phyloP scores from a whole-genome alignment of 2,329 filamentous ascomycete genomes.

The Fusarium compactum region DNA sequence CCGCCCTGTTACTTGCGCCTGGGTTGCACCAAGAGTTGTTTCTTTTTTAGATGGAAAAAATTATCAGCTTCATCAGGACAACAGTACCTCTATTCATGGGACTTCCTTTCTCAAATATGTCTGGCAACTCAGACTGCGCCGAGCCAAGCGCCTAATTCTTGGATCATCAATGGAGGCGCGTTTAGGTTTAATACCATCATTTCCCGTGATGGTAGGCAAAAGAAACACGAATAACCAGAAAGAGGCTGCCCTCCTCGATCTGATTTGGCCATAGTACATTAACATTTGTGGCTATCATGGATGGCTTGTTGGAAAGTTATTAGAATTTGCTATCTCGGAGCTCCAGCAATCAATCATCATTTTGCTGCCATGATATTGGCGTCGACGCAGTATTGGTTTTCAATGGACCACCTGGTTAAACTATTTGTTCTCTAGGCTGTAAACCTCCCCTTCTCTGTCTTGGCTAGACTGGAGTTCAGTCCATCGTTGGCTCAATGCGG shows the following conservation, averaged over 20 bases:
- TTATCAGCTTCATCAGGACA: neutral
- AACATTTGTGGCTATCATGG: neutral
- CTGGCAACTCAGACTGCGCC: neutral
- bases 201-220: neutral
- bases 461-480: slow-evolving; percentile 22
- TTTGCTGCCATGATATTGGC: slow-evolving; percentile 2
- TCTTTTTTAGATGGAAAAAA: neutral
- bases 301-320: neutral
- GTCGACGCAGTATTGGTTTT: slow-evolving; percentile 1
- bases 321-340: neutral
- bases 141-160: neutral
- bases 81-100: neutral
- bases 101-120: neutral
- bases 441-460: slow-evolving; percentile 10
- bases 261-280: neutral
- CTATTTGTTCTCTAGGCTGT: slow-evolving; percentile 16
- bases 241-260: neutral
- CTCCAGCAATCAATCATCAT: neutral
- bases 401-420: slow-evolving; percentile 1
- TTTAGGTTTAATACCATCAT: neutral
- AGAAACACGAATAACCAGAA: slow-evolving; percentile 5
- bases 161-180: neutral
- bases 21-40: slow-evolving; percentile 8
- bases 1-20: slow-evolving; percentile 33
- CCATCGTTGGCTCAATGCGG: slow-evolving; percentile 20